Evolutionary conservation across 768 basidiomycete genomes (phyloP), one percentile per base, ranked within the genome.

Genomic region (Lepiota venenata): DNA sequence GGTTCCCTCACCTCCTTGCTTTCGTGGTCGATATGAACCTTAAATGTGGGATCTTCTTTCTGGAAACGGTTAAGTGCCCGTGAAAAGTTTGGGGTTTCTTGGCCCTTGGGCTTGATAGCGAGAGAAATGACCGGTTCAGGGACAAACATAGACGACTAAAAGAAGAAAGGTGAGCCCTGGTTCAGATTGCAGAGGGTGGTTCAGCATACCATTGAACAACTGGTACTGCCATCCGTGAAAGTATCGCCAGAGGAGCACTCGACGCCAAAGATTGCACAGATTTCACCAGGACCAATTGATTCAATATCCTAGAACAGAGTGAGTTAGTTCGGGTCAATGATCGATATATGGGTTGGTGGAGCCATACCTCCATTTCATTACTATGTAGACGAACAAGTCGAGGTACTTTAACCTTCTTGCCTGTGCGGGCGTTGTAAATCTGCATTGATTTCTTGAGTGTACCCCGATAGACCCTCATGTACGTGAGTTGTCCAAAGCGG

Each of bases 31-130:
- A 98, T 80, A 67, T 98, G 97, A 2, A 99, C 97, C 47, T 88
- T 85, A 85, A 99, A 99, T 0, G 97, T 99, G 1, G 97, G 97
- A 66, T 99, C 97, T 67, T 99, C 97, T 71, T 93, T 95, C 71
- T 96, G 89, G 85, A 99, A 99, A 27, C 96, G 88, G 68, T 94
- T 94, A 50, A 99, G 80, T 1, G 96, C 97, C 18, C 93, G 87
- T 20, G 95, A 97, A 70, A 98, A 98, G 69, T 96, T 93, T 60
- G 97, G 94, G 0, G 93, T 88, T 70, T 99, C 97, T 54, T 86
- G 81, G 29, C 96, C 97, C 45, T 84, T 84, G 7, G 95, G 91
- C 62, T 93, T 93, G 68, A 99, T 85, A 0, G 96, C 81, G 21
- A 99, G 83, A 0, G 96, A 98, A 61, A 99, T 96, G 66, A 99